These are phyloP conservation scores for Aspergillus alliaceus DNA, from an alignment of 2,329 filamentous ascomycete species.

Conservation along the genomic window DNA sequence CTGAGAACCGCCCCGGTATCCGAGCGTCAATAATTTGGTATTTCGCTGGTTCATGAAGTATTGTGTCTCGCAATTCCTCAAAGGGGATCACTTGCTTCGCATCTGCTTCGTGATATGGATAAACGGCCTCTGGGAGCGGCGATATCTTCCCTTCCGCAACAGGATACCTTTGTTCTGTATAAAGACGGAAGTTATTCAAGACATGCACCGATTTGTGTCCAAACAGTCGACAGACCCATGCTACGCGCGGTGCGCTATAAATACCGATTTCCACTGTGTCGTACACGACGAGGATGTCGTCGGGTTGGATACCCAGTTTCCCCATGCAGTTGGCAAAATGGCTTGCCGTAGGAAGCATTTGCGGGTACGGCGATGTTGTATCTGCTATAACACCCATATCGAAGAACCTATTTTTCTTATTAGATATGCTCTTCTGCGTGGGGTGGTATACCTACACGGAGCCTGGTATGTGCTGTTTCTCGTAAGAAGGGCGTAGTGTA, in stretches of 20 bases:
- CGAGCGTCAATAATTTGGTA: constrained; percentile 25
- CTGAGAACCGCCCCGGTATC: constrained; percentile 20
- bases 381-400: constrained; percentile 28
- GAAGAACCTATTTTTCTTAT: constrained; percentile 25
- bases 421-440: background rate
- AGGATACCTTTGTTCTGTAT: constrained; percentile 20
- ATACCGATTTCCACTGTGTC: constrained; percentile 28
- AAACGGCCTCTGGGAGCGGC: background rate
- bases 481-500: constrained; percentile 11
- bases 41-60: background rate
- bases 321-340: constrained; percentile 23
- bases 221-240: constrained; percentile 28
- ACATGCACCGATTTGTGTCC: constrained; percentile 28
- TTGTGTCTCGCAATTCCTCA: constrained; percentile 14
- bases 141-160: constrained; percentile 10
- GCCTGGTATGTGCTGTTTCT: constrained; percentile 22
- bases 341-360: constrained; percentile 27
- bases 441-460: constrained; percentile 19
- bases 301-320: constrained; percentile 18
- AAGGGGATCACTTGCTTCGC: constrained; percentile 12
- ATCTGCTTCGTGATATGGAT: constrained; percentile 2
- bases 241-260: constrained; percentile 30
- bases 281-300: constrained; percentile 30
- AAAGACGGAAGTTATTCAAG: constrained; percentile 30
- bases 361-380: constrained; percentile 23